Percentiles rank a stretch among this genome's conserved stretches.
Evolutionary conservation across 345 rosid species (phyloP).

Genomic region (Melastoma malabathricum): DNA sequence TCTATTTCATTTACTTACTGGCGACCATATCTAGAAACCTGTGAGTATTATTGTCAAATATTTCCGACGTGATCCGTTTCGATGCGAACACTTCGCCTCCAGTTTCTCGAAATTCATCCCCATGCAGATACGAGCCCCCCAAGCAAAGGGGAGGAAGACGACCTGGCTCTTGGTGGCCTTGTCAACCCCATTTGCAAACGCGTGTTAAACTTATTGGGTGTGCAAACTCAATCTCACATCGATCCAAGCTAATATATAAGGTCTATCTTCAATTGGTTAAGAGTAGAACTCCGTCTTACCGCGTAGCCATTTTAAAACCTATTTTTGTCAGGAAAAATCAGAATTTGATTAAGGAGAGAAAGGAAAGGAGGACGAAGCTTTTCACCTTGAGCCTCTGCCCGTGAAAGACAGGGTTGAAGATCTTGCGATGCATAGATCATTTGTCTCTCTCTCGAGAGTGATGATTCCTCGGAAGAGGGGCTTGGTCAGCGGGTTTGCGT

Average conservation of each 20-base stretch:
- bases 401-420: slow-evolving; percentile 4
- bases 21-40: too few species aligned
- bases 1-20: too few species aligned
- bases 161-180: slow-evolving; percentile 46
- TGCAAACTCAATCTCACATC: too few species aligned
- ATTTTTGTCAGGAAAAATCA: not conserved
- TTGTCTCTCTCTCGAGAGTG: not conserved
- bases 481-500: not conserved
- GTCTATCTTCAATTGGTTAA: too few species aligned
- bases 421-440: slow-evolving; percentile 1
- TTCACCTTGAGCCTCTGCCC: slow-evolving; percentile 4
- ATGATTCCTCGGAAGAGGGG: slow-evolving; percentile 1
- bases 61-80: too few species aligned
- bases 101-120: slow-evolving; percentile 50
- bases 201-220: too few species aligned
- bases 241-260: too few species aligned
- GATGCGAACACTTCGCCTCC: slow-evolving; percentile 28
- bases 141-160: slow-evolving; percentile 45
- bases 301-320: not conserved
- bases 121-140: slow-evolving; percentile 49
- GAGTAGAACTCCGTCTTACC: slow-evolving; percentile 59
- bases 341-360: not conserved
- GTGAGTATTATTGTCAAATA: too few species aligned
- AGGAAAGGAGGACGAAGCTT: not conserved
- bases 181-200: slow-evolving; percentile 47